Base-by-base conservation (phyloP, 106 monocot species). In the Xerophyta viscosa region DNA sequence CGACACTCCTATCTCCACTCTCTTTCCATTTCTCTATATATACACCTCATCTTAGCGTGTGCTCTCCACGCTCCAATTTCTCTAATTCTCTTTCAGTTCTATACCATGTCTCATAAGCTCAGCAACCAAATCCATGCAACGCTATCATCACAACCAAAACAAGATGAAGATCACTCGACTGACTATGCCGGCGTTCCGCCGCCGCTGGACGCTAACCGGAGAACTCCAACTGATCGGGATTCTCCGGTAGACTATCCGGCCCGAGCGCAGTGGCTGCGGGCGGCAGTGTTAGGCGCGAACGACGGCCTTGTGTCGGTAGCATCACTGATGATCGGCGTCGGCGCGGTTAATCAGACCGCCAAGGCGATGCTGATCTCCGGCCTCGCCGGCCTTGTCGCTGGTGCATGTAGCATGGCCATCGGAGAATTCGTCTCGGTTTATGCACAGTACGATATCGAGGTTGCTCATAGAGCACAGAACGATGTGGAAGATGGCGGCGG, bases 341-440 rank as follows among this genome's bases (percentile, higher is more conserved):
- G 78, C 4, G 78, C 78, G 6, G 78, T 78, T 45, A 78, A 54
- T 47, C 30, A 57, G 28, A 57, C 67, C 6, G 8, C 68, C 0
- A 66, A 66, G 52, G 57, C 72, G 8, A 78, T 78, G 78, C 46
- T 78, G 15, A 57, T 68, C 41, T 67, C 78, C 0, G 78, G 78
- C 29, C 49, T 72, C 20, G 77, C 77, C 0, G 77, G 77, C 52
- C 55, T 77, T 0, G 77, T 77, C 4, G 77, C 77, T 7, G 77
- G 78, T 0, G 78, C 78, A 0, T 78, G 78, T 37, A 72, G 72
- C 67, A 78, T 78, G 78, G 78, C 78, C 46, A 67, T 87, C 3
- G 86, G 86, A 1, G 86, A 87, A 37, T 87, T 60, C 48, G 86
- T 81, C 14, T 87, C 86, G 12, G 86, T 87, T 11, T 71, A 73